A percentile compares a stretch with the other conserved stretches of the same genome.
Conservation (phyloP, 176 grass and related monocot genomes). For the Raddia guianensis region DNA sequence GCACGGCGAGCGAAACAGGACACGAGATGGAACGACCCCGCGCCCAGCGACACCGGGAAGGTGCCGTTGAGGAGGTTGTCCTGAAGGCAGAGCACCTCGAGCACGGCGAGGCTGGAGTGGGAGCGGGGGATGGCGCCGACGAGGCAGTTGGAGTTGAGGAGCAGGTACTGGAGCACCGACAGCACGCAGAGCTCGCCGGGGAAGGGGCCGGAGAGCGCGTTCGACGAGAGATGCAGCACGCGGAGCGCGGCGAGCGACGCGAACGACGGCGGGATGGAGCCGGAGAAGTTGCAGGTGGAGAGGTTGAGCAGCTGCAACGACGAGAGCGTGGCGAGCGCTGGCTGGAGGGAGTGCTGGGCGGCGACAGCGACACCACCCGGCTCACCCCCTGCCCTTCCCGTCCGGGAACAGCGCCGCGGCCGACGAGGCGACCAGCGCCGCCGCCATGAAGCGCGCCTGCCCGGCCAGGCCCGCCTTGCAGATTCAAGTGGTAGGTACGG, state of each 20-base stretch:
- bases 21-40: background rate
- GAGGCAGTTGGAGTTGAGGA: constrained; percentile 89
- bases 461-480: too few species aligned
- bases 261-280: constrained; percentile 55
- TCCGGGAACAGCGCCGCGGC: constrained; percentile 51
- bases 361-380: constrained; percentile 79
- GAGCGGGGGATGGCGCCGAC: constrained; percentile 63
- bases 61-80: constrained; percentile 91
- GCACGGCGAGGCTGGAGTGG: constrained; percentile 66
- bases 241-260: constrained; percentile 61
- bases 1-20: too few species aligned
- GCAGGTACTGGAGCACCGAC: constrained; percentile 72
- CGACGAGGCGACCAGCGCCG: background rate
- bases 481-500: constrained; percentile 9
- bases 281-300: constrained; percentile 89
- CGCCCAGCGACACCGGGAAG: constrained; percentile 74
- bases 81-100: constrained; percentile 93
- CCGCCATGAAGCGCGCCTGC: background rate
- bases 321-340: constrained; percentile 63
- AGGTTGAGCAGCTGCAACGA: constrained; percentile 92
- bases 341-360: constrained; percentile 72
- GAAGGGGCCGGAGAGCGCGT: constrained; percentile 70
- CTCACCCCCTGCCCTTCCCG: constrained; percentile 78
- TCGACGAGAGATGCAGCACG: constrained; percentile 87
- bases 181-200: constrained; percentile 60